Evolutionary conservation across 2,329 filamentous ascomycete genomes (phyloP), one percentile per base, ranked within the genome.

Genomic region (Colletotrichum incanum): DNA sequence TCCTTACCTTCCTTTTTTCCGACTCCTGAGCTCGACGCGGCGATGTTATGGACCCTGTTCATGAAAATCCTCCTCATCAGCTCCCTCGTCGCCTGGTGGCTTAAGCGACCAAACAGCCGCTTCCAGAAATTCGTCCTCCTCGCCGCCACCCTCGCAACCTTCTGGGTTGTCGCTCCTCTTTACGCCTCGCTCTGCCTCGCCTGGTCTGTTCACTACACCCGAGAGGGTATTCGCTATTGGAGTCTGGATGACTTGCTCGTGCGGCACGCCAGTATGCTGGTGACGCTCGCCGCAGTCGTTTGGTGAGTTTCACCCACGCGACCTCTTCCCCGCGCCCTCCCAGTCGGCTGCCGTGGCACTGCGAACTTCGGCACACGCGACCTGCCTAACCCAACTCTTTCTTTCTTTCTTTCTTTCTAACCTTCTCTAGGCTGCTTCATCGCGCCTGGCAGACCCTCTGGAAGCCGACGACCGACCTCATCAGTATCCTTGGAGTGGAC

Each of bases 401-500:
- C 11, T 14, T 23, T n/a, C n/a, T n/a, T n/a, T n/a, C n/a, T 37
- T n/a, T 31, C 55, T 26, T 52, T 23, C 67, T 47, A 47, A 20
- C 59, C 50, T 39, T 12, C 28, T 67, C 26, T 65, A 96, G 94
- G 94, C 89, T 98, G 73, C 87, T 95, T 72, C 93, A 94, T 81
- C 92, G 96, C 79, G 94, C 94, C 73, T 94, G 93, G 85, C 93
- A 95, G 80, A 96, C 97, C 47, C 88, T 98, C 65, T 93, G 94
- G 83, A 98, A 96, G 77, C 95, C 96, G 31, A 94, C 98, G 68
- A 94, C 96, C 69, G 92, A 97, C 75, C 90, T 99, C 59, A 95
- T 98, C 77, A 92, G 92, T 76, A 94, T 98, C 61, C 91, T 99
- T 59, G 95, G 96, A 72, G 92, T 98, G 80, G 96, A 99, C 79